Evolutionary conservation across 1,284 basidiomycete species (phyloP), one percentile per base, ranked within the genome.

Genomic region (Sanghuangporus sanghuang): DNA sequence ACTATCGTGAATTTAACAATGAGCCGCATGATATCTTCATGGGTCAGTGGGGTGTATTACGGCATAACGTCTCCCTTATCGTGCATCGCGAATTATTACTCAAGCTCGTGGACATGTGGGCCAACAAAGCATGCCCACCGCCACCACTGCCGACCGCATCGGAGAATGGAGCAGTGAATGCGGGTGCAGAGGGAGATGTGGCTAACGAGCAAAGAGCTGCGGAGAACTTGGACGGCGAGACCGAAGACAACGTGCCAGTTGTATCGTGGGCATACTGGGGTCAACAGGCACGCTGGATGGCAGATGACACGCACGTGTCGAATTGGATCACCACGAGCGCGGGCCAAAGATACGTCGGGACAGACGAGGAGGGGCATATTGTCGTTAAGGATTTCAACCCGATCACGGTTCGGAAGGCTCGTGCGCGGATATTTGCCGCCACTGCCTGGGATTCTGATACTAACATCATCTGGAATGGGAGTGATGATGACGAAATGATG

Each of bases 261-360:
- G 54, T 80, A 11, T 69, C 73, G 0, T 83, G 80, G 78, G 59
- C 64, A 0, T 65, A 69, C 1, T 84, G 82, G 82, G 81, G 80
- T 2, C 75, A 76, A 3, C 67, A 72, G 9, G 76, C 78, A 35
- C 75, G 80, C 14, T 82, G 79, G 77, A 74, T 81, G 64, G 72
- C 76, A 56, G 69, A 73, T 21, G 75, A 76, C 35, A 65, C 65
- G n/a, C 67, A 74, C 38, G 71, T 76, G 9, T 76, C 73, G 38
- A 72, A 77, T 18, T 83, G 80, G 80, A 81, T 83, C 57, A 83
- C 81, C 50, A 80, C 77, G 5, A 78, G 79, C 3, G 72, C 74
- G 18, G 82, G 82, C 3, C 78, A 81, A 70, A 73, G 82, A 12
- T 76, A 75, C 53, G 77, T 77, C 36, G 65, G 74, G 38, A 70